Base-by-base conservation (phyloP, 1,284 basidiomycete species). In the Moesziomyces sp. region DNA sequence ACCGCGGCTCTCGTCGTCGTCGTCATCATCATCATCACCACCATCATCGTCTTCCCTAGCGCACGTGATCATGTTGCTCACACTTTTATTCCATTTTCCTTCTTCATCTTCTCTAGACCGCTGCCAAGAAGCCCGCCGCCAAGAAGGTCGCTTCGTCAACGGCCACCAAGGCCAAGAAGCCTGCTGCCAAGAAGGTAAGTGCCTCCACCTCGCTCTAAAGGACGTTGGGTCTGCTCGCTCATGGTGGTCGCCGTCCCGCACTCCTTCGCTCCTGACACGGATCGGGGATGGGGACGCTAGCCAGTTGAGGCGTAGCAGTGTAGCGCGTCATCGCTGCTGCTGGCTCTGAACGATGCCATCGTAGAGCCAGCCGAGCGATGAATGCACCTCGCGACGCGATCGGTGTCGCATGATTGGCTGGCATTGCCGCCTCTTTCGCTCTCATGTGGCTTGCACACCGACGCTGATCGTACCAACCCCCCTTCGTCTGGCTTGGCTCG, bases 101-200 rank as follows among this genome's bases (percentile, higher is more conserved):
- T 51, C 9, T 40, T 26, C 35, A 10, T 18, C 8, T 8, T 47
- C 24, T 23, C 30, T 45, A 65, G 69, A 56, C 74, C 43, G 64
- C 64, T 26, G 64, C 70, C 48, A 76, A 74, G 68, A 75, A 75
- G 63, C 67, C 74, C 58, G 64, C 67, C 44, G 62, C 71, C 46
- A 79, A 76, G 71, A 75, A 77, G 77, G 60, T 68, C 14, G 63
- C 62, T 28, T 77, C 77, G 47, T 62, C 72, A 57, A 77, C 73
- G 49, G 49, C 75, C 58, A 63, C 76, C 66, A 79, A 77, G 73
- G 76, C 78, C 38, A 81, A 80, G 75, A 81, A 79, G 80, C 77
- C 78, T 48, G 73, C 72, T 51, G 70, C 76, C 50, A 78, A 78
- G 77, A 79, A 77, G 70, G 74, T 74, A 57, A 67, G 74, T 72